Evolutionary conservation across 1,284 basidiomycete genomes (phyloP).

Genomic region (Ustilago crameri): DNA sequence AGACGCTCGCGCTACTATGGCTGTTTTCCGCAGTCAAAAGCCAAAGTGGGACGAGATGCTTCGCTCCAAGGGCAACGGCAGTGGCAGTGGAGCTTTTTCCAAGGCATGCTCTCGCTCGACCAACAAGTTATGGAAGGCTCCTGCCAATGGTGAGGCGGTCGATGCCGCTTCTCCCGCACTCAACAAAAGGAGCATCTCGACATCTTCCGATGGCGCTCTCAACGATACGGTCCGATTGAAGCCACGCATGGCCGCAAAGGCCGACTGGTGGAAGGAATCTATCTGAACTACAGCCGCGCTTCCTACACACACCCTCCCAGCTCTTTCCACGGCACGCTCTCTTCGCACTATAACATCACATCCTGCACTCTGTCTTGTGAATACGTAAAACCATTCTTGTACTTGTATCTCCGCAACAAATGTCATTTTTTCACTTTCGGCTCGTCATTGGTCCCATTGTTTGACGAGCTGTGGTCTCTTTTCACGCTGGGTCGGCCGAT

Average conservation of each 20-base stretch:
- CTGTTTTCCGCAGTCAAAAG: constrained; percentile 87
- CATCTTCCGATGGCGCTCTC: constrained; percentile 4
- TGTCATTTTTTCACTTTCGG: background rate
- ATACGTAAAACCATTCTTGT: constrained; percentile 1
- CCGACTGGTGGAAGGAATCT: constrained; percentile 51
- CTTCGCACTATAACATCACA: no score
- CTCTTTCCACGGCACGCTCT: no score
- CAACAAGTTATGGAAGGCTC: constrained; percentile 41
- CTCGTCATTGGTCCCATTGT: no score
- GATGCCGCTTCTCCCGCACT: constrained; percentile 36
- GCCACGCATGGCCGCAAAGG: constrained; percentile 34
- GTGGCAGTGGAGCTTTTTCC: background rate
- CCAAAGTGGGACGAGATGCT: constrained; percentile 78
- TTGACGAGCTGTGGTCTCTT: no score
- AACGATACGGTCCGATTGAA: constrained; percentile 30
- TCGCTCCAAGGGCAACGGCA: constrained; percentile 14
- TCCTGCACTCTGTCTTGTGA: constrained; percentile 3
- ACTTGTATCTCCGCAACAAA: constrained; percentile 23
- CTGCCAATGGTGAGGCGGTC: constrained; percentile 20
- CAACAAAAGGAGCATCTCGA: constrained; percentile 18
- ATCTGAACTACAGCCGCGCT: no score
- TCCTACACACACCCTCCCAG: no score
- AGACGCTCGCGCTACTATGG: constrained; percentile 96
- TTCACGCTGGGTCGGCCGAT: no score
- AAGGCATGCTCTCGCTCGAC: constrained; percentile 12